Percentiles rank a stretch among this genome's conserved stretches.
Conservation (phyloP, 768 basidiomycete species). For the Leccinum obscurum region DNA sequence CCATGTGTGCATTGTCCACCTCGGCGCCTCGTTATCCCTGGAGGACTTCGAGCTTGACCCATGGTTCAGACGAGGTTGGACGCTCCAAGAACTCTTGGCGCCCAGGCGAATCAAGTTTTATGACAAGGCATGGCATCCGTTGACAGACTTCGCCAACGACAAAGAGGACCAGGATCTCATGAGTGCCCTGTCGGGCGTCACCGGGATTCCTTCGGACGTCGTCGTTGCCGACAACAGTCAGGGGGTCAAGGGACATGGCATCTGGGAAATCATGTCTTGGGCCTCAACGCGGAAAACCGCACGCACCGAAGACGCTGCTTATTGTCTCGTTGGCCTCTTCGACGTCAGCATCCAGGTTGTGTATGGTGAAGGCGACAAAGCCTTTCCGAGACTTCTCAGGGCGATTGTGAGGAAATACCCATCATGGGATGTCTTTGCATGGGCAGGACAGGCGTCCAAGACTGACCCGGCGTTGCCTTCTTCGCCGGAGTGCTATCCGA, state of each 20-base stretch:
- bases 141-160: slow-evolving; percentile 18
- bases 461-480: not conserved
- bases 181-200: slow-evolving; percentile 14
- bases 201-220: slow-evolving; percentile 17
- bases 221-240: slow-evolving; percentile 22
- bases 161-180: slow-evolving; percentile 10
- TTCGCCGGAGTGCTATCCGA: too few species aligned
- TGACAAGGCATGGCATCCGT: slow-evolving; percentile 19
- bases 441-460: slow-evolving; percentile 24
- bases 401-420: slow-evolving; percentile 13
- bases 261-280: slow-evolving; percentile 33
- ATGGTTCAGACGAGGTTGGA: slow-evolving; percentile 31
- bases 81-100: slow-evolving; percentile 30
- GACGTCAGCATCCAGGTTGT: slow-evolving; percentile 20
- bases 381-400: slow-evolving; percentile 29
- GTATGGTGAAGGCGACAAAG: slow-evolving; percentile 34
- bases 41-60: slow-evolving; percentile 19
- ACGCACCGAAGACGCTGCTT: slow-evolving; percentile 29
- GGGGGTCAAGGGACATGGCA: slow-evolving; percentile 13
- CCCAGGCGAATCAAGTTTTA: slow-evolving; percentile 30
- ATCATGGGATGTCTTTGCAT: slow-evolving; percentile 29
- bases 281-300: slow-evolving; percentile 31
- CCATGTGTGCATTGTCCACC: slow-evolving; percentile 31
- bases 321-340: slow-evolving; percentile 32
- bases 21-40: slow-evolving; percentile 16